Evolutionary conservation across 1,284 basidiomycete genomes (phyloP).

Genomic region (Melampsora americana): DNA sequence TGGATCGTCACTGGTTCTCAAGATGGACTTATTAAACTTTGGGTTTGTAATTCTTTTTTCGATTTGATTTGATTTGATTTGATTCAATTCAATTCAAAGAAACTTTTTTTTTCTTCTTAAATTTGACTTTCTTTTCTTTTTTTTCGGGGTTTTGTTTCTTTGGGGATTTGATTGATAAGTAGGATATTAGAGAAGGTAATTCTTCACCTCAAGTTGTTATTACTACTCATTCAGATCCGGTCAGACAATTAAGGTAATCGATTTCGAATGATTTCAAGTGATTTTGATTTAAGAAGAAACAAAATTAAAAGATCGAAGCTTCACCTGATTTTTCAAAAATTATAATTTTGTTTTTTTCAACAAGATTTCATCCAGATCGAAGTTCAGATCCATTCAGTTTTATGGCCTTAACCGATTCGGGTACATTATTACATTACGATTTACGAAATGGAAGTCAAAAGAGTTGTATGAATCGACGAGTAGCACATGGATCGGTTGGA

Average conservation of each 20-base stretch:
- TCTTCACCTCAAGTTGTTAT: conserved; percentile 22
- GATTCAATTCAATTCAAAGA: no score
- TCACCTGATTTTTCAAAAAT: no score
- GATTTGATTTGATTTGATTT: no score
- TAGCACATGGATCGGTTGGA: conserved; percentile 32
- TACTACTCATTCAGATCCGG: conserved; percentile 32
- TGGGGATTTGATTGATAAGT: no score
- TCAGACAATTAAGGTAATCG: conserved; percentile 31
- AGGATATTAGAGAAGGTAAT: conserved; percentile 16
- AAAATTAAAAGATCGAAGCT: no score
- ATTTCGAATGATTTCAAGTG: conserved; percentile 8
- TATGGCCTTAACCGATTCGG: conserved; percentile 33
- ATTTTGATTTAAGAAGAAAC: no score
- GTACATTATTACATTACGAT: conserved; percentile 35
- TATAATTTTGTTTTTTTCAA: not conserved
- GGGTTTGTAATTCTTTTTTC: conserved; percentile 14
- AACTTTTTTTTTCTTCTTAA: no score
- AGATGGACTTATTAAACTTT: conserved; percentile 37
- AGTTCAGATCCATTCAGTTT: conserved; percentile 31
- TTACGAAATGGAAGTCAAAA: conserved; percentile 16
- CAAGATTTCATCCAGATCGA: conserved; percentile 32
- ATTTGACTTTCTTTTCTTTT: not conserved
- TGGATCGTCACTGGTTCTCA: conserved; percentile 34
- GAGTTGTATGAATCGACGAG: conserved; percentile 26
- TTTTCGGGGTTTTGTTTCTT: not conserved